Evolutionary conservation across 2,329 filamentous ascomycete genomes (phyloP).

Genomic region (Rugonectria rugulosa): DNA sequence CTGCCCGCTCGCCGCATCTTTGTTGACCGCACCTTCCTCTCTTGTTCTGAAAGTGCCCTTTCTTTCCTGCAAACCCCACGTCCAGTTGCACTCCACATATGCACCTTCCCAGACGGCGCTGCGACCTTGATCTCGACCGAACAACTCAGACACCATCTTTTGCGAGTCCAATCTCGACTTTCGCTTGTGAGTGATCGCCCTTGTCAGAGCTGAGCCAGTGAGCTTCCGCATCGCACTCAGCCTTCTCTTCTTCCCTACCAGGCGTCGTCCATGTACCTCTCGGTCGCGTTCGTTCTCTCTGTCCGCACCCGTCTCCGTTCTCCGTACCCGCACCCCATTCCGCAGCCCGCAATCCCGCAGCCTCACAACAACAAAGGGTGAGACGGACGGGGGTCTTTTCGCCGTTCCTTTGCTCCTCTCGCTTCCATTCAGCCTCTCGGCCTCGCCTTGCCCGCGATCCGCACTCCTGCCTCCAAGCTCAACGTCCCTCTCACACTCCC

Average conservation of each 20-base stretch:
- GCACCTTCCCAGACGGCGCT: conserved; percentile 34
- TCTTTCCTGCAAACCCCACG: conserved; percentile 50
- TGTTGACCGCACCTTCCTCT: conserved; percentile 29
- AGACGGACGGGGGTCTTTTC: conserved; percentile 13
- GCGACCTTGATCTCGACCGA: conserved; percentile 33
- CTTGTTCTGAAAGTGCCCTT: conserved; percentile 9
- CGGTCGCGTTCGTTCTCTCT: background rate
- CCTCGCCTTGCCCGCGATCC: conserved; percentile 2
- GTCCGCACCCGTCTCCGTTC: conserved; percentile 16
- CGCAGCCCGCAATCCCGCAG: conserved; percentile 17
- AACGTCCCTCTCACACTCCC: conserved; percentile 2
- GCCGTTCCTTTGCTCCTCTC: conserved; percentile 11
- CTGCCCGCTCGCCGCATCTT: too few species aligned
- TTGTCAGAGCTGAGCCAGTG: background rate
- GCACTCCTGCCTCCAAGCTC: conserved; percentile 2
- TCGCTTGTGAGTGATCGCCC: conserved; percentile 12
- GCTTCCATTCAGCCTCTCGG: conserved; percentile 16
- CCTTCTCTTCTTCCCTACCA: background rate
- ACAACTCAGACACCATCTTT: conserved; percentile 44
- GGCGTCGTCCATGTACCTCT: background rate
- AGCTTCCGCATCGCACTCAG: background rate
- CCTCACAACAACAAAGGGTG: conserved; percentile 24
- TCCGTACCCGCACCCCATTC: conserved; percentile 15
- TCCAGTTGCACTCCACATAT: conserved; percentile 40
- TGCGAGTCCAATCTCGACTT: conserved; percentile 21